These are phyloP conservation scores for Adansonia digitata DNA, from an alignment of 345 rosid genomes.

Conservation along the genomic window DNA sequence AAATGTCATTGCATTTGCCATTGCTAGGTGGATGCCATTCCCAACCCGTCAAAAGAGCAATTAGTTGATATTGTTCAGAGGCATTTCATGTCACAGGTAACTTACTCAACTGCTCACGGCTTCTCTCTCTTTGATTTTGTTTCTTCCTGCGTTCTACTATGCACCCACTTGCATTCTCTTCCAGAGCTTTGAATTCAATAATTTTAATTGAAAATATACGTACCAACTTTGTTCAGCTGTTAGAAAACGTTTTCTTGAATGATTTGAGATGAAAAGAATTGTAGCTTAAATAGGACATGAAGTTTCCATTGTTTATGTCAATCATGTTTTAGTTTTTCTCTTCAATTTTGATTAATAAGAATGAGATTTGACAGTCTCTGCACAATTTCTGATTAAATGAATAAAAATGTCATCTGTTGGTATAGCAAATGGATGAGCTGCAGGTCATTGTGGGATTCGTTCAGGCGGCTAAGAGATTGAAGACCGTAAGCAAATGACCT, in stretches of 20 bases:
- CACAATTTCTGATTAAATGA: background rate
- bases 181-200: background rate
- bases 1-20: background rate
- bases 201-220: background rate
- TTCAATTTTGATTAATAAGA: background rate
- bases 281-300: background rate
- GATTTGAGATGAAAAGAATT: background rate
- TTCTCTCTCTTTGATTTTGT: background rate
- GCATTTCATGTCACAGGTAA: slow-evolving; percentile 96
- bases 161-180: background rate
- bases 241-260: background rate
- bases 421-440: slow-evolving; percentile 93
- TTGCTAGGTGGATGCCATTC: slow-evolving; percentile 64
- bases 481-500: slow-evolving; percentile 50
- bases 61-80: slow-evolving; percentile 74
- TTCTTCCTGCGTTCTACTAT: background rate
- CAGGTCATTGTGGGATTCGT: slow-evolving; percentile 94
- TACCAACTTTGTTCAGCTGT: background rate
- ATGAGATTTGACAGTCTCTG: background rate
- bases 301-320: background rate
- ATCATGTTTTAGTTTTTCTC: background rate
- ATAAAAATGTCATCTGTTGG: background rate
- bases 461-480: slow-evolving; percentile 79
- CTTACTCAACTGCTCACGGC: background rate
- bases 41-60: slow-evolving; percentile 84